A percentile compares a stretch with the other conserved stretches of the same genome.
Conservation (phyloP, 2,329 filamentous ascomycete genomes). For the Paraphoma sp. region DNA sequence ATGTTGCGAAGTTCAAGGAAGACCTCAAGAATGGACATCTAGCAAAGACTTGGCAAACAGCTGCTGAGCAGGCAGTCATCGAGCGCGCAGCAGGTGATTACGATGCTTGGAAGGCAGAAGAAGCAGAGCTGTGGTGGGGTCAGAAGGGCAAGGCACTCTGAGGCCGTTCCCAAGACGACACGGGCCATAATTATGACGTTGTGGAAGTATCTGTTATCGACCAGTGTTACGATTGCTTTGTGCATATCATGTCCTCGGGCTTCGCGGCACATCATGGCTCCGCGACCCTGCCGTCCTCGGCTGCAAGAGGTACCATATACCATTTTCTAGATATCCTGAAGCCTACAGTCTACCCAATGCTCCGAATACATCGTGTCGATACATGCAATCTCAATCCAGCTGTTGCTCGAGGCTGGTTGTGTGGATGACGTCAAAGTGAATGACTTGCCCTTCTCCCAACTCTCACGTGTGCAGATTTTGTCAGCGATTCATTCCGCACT, state of each 20-base stretch:
- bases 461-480: background rate
- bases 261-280: no score
- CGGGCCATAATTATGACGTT: no score
- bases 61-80: slow-evolving; percentile 61
- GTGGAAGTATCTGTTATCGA: background rate
- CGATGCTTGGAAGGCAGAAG: slow-evolving; percentile 62
- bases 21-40: slow-evolving; percentile 64
- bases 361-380: no score
- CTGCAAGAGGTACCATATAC: no score
- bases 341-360: no score
- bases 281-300: no score
- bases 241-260: no score
- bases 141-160: slow-evolving; percentile 50
- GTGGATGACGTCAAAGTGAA: background rate
- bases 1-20: slow-evolving; percentile 61
- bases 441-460: background rate
- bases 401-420: background rate
- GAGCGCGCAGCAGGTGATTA: slow-evolving; percentile 62
- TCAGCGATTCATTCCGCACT: background rate
- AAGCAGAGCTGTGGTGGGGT: slow-evolving; percentile 65
- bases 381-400: no score
- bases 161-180: no score
- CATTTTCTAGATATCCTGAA: no score
- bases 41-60: slow-evolving; percentile 62
- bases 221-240: background rate